These are phyloP conservation scores for Aureobasidium sp. DNA, from an alignment of 2,329 filamentous ascomycete genomes.

Conservation along the genomic window DNA sequence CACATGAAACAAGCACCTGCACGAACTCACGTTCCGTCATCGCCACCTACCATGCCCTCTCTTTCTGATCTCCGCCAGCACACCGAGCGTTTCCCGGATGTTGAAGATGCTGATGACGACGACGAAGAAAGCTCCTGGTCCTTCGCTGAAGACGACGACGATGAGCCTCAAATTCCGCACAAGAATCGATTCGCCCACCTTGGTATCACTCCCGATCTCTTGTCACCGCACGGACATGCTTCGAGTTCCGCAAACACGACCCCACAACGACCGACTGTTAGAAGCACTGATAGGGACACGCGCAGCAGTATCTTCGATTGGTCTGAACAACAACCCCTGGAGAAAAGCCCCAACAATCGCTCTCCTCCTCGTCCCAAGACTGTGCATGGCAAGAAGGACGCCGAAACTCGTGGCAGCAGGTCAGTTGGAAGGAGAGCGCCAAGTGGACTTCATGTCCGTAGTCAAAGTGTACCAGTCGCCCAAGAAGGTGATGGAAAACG, in stretches of 20 bases:
- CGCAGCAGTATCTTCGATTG: constrained; percentile 71
- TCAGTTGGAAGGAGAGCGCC: constrained; percentile 59
- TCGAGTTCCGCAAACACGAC: constrained; percentile 31
- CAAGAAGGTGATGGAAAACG: constrained; percentile 52
- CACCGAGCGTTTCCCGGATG: constrained; percentile 25
- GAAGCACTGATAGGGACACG: constrained; percentile 35
- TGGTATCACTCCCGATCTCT: constrained; percentile 2
- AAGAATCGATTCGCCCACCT: constrained; percentile 13
- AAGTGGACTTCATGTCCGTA: constrained; percentile 65
- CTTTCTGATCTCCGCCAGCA: constrained; percentile 28
- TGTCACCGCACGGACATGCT: constrained; percentile 20
- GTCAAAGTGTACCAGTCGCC: constrained; percentile 69
- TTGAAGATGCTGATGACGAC: constrained; percentile 28
- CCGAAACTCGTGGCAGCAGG: constrained; percentile 63
- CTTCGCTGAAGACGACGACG: constrained; percentile 27
- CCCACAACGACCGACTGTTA: constrained; percentile 30
- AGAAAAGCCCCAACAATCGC: constrained; percentile 53
- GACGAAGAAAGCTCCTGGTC: constrained; percentile 29
- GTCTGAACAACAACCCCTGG: constrained; percentile 59
- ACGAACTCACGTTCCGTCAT: constrained; percentile 33
- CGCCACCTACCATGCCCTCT: constrained; percentile 39
- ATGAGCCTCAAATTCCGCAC: background rate
- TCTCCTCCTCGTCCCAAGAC: constrained; percentile 62
- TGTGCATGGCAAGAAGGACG: constrained; percentile 67
- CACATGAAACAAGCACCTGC: constrained; percentile 12